phyloP scores from a whole-genome alignment of 805 yeast species.

The Candida insectalens region DNA sequence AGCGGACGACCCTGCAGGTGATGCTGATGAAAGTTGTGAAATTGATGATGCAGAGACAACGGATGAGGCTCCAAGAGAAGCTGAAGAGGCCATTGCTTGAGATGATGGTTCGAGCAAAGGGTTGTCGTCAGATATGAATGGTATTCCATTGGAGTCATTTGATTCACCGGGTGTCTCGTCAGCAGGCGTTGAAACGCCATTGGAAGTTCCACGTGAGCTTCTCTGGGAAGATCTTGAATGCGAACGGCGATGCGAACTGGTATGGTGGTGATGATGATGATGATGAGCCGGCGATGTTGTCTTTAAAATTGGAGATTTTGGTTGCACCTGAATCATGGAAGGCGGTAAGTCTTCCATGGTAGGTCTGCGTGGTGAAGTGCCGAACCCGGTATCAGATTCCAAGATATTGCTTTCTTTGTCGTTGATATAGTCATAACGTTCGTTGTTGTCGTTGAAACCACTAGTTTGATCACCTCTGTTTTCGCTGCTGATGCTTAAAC shows the following conservation, averaged over 20 bases:
- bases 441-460: slow-evolving; percentile 8
- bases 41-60: background rate
- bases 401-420: slow-evolving; percentile 7
- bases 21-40: background rate
- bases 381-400: slow-evolving; percentile 1
- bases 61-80: background rate
- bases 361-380: slow-evolving; percentile 3
- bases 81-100: background rate
- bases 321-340: slow-evolving; percentile 24
- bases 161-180: too few species aligned
- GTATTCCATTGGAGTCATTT: too few species aligned
- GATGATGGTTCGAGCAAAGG: too few species aligned
- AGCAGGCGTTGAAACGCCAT: too few species aligned
- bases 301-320: slow-evolving; percentile 24
- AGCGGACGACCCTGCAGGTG: too few species aligned
- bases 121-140: too few species aligned
- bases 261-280: slow-evolving; percentile 9
- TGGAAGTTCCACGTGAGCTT: background rate
- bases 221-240: slow-evolving; percentile 2
- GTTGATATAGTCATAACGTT: slow-evolving; percentile 14
- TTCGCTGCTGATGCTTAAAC: background rate
- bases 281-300: slow-evolving; percentile 22
- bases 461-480: background rate
- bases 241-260: slow-evolving; percentile 8
- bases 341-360: slow-evolving; percentile 20